Conservation (phyloP, 176 grass and related monocot genomes). For the Eragrostis curvula region DNA sequence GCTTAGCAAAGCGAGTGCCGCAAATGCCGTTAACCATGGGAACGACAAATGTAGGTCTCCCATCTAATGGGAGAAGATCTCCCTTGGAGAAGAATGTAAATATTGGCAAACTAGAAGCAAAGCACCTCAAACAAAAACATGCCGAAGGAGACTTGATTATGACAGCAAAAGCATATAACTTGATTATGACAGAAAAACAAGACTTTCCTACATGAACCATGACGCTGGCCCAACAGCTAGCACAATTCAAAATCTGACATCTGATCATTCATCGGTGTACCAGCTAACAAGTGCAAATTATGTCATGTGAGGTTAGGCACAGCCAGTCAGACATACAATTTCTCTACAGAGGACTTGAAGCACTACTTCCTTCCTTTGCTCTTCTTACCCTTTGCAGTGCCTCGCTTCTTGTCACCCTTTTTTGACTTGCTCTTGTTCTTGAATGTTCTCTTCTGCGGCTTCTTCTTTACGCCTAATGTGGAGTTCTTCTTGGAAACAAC, state of each 20-base stretch:
- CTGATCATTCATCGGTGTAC: background rate
- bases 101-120: background rate
- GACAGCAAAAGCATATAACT: background rate
- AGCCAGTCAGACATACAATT: conserved; percentile 4
- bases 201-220: background rate
- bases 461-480: conserved; percentile 68
- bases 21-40: too few relatives aligned
- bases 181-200: background rate
- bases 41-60: too few relatives aligned
- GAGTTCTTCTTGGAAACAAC: conserved; percentile 46
- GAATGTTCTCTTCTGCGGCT: conserved; percentile 57
- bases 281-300: background rate
- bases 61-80: too few relatives aligned
- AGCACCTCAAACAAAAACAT: background rate
- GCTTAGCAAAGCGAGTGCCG: too few relatives aligned
- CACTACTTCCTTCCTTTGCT: conserved; percentile 58
- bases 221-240: background rate
- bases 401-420: conserved; percentile 50
- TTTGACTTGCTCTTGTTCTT: conserved; percentile 66
- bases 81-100: background rate
- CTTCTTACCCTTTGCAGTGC: conserved; percentile 49
- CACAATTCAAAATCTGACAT: background rate
- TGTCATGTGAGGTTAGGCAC: background rate
- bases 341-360: conserved; percentile 24
- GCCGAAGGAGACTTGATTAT: background rate